A percentile compares a stretch with the other conserved stretches of the same genome.
Evolutionary conservation across 2,329 filamentous ascomycete genomes (phyloP).

Genomic region (Arthrinium phaeospermum): DNA sequence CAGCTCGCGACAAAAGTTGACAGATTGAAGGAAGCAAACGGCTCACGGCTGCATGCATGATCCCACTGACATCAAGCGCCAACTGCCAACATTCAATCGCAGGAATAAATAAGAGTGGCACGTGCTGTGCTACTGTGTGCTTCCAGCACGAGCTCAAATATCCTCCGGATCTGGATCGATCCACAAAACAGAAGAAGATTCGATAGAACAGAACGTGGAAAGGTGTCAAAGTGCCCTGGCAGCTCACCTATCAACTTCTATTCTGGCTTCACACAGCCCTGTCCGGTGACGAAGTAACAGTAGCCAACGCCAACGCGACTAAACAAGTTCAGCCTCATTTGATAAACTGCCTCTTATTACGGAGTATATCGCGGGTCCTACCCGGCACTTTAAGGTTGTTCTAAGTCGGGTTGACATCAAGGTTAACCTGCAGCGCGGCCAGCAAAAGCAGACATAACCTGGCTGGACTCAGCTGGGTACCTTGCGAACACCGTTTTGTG

Average conservation of each 20-base stretch:
- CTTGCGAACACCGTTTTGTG: background rate
- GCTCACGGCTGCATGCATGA: conserved; percentile 2
- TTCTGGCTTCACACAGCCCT: background rate
- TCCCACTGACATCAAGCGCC: background rate
- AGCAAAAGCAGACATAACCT: background rate
- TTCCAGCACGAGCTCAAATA: background rate
- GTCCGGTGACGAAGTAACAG: background rate
- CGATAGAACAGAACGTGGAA: background rate
- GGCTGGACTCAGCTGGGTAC: background rate
- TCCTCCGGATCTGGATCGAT: background rate
- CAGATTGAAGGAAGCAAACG: background rate
- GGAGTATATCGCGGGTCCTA: background rate
- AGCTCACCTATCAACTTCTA: no score
- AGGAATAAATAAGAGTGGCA: background rate
- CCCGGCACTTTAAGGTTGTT: background rate
- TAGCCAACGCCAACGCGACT: background rate
- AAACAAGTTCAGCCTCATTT: background rate
- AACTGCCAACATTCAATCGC: background rate
- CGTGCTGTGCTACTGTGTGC: background rate
- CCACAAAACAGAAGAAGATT: background rate
- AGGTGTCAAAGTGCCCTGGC: background rate
- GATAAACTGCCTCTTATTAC: background rate
- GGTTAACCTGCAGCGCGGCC: background rate
- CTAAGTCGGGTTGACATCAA: background rate
- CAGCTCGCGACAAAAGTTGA: background rate